Base-by-base conservation (phyloP, 108 stramenopile genomes). In the Nitzschia sp. region DNA sequence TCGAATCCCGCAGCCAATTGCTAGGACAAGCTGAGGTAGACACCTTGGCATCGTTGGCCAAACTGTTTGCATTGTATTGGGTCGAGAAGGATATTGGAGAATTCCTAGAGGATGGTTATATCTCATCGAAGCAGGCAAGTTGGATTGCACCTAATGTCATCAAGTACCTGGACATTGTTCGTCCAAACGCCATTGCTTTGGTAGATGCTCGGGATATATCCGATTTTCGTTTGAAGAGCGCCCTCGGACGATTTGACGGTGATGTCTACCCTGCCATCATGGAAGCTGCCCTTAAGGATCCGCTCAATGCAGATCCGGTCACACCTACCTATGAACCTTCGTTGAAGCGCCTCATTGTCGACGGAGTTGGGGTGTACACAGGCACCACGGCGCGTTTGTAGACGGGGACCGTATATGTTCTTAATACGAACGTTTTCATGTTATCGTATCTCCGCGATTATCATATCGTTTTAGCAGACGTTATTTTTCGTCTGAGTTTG, bases 181-280 rank as follows among this genome's bases (percentile, higher is more conserved):
- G 96, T 50, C 87, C 82, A 34, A 84, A 90, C 65, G 94, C 96
- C 9, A 92, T 97, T 50, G 85, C 86, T 8, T 74, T 97, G 54
- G 93, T 91, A 34, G 96, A 97, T 75, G 88, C 96, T 8, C 80
- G 84, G 39, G 93, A 94, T 67, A 83, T 93, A 72, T 81, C 87
- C 21, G 96, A 97, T 66, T 94, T 92, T 64, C 78, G 87, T 20
- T 78, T 97, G 25, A 92, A 92, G 75, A 84, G 88, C 61, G 91
- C 89, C 1, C 65, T 97, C 20, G 96, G 94, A 14, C 83, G 87
- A 12, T 88, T 72, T 51, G 96, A 97, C 67, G 96, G 96, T 0
- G 67, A 95, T 80, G 91, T 97, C 1, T 97, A 97, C 60, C 87
- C 88, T 7, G 86, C 86, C n/a, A 86, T 96, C 25, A 80, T 93